Conservation (phyloP, 1,284 basidiomycete genomes). For the Farysia itapuensis region DNA sequence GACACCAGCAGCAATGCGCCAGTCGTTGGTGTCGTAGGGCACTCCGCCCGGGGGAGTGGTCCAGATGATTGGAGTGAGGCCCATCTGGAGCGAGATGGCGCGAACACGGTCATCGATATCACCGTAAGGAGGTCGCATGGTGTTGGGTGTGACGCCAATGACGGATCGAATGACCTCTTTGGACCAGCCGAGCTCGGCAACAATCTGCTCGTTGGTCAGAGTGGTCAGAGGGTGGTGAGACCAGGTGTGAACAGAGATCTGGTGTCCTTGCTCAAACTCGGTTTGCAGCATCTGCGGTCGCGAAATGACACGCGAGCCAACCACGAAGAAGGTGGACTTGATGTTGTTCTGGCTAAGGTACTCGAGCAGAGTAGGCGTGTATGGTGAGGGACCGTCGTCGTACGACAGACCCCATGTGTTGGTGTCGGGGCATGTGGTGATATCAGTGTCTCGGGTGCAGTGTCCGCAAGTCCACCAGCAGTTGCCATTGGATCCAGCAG, state of each 20-base stretch:
- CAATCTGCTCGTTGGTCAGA: slow-evolving; percentile 80
- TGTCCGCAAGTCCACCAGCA: slow-evolving; percentile 84
- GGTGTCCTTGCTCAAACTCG: slow-evolving; percentile 75
- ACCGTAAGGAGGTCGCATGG: slow-evolving; percentile 61
- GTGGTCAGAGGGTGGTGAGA: slow-evolving; percentile 69
- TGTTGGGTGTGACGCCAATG: slow-evolving; percentile 57
- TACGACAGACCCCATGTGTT: slow-evolving; percentile 71
- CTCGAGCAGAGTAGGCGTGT: slow-evolving; percentile 71
- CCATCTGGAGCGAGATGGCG: slow-evolving; percentile 51
- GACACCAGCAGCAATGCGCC: slow-evolving; percentile 48
- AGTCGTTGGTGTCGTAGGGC: slow-evolving; percentile 55
- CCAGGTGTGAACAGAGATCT: slow-evolving; percentile 63
- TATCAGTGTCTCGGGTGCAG: slow-evolving; percentile 72
- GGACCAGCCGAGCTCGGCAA: slow-evolving; percentile 91
- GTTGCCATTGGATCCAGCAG: slow-evolving; percentile 65
- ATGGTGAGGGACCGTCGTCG: slow-evolving; percentile 80
- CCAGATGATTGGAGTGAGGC: slow-evolving; percentile 58
- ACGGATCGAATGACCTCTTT: slow-evolving; percentile 73
- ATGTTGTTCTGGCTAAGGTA: slow-evolving; percentile 71
- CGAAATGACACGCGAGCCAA: slow-evolving; percentile 85
- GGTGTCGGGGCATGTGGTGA: slow-evolving; percentile 76
- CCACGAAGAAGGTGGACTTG: slow-evolving; percentile 84
- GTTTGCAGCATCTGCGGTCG: slow-evolving; percentile 74
- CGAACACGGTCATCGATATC: slow-evolving; percentile 60
- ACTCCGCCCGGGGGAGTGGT: slow-evolving; percentile 37